Base-by-base conservation (phyloP, 129 eudicot species). In the Artemisia annua region DNA sequence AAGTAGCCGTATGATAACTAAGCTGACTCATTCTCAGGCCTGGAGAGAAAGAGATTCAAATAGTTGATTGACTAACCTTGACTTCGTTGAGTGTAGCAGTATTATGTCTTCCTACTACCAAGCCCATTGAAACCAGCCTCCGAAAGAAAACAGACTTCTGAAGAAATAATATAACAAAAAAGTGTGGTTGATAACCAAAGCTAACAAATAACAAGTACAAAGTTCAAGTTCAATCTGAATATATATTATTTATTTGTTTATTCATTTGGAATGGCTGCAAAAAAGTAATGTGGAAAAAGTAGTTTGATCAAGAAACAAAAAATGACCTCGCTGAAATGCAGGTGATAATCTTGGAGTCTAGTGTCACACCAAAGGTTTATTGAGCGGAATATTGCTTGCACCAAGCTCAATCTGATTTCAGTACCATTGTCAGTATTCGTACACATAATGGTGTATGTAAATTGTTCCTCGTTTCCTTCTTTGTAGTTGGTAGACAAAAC, bases 331-430 rank as follows among this genome's bases (percentile, higher is more conserved):
- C 71, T 52, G 78, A 90, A 94, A 73, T 88, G 83, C 52, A 82
- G 75, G 82, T 94, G 99, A 85, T 94, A 94, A 88, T 94, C 93
- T 78, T 81, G 97, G 76, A 94, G 80, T 72, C 82, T 84, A 54
- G 26, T 66, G 68, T 88, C 94, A 66, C 97, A 94, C 96, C 97
- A 94, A 15, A 75, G 62, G 79, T 76, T 75, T 69, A 90, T 88
- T 70, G 94, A 86, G 43, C 75, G 75, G 30, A 84, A 75, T 57
- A 94, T 85, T 19, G 94, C 91, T 61, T 84, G 87, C 60, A 88
- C 85, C 85, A 90, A 79, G 76, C 67, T 79, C 66, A 80, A 70
- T 75, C 80, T 79, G 61, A 50, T 65, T 72, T 82, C 75, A 61
- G 69, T 62, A 32, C 65, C 88, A 72, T 51, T 66, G 68, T 79